A percentile compares a stretch with the other conserved stretches of the same genome.
These are phyloP conservation scores for Verticillium dahliae DNA, from an alignment of 2,329 filamentous ascomycete genomes.

Conservation along the genomic window DNA sequence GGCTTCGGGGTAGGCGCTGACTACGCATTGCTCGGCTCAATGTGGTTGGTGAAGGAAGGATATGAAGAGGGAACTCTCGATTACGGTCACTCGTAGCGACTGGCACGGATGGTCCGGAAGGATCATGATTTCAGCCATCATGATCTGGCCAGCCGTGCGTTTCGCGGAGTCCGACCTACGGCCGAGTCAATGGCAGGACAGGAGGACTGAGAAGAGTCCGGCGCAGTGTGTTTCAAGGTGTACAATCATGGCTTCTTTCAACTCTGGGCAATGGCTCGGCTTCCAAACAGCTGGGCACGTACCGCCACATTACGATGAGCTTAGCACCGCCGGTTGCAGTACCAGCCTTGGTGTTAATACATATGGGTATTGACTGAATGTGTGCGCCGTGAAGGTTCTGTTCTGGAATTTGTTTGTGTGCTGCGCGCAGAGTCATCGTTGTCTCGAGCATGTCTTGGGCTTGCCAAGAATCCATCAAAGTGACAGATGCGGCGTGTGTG, in stretches of 20 bases:
- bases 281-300: background rate
- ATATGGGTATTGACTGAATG: background rate
- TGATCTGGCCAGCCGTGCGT: conserved; percentile 42
- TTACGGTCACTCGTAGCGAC: background rate
- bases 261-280: background rate
- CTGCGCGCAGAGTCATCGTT: background rate
- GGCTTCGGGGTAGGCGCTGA: background rate
- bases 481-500: too few relatives aligned
- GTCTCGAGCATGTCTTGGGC: background rate
- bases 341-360: background rate
- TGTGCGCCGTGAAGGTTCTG: too few relatives aligned
- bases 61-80: background rate
- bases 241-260: background rate
- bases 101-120: background rate
- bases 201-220: background rate
- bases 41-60: background rate
- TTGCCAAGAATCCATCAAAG: background rate
- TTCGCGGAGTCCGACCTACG: conserved; percentile 32
- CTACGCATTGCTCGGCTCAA: background rate
- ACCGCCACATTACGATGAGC: background rate
- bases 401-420: background rate
- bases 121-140: conserved; percentile 22
- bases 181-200: background rate
- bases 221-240: background rate
- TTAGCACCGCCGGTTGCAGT: background rate